Conservation (phyloP, 176 grass and related monocot species). For the Zea luxurians region DNA sequence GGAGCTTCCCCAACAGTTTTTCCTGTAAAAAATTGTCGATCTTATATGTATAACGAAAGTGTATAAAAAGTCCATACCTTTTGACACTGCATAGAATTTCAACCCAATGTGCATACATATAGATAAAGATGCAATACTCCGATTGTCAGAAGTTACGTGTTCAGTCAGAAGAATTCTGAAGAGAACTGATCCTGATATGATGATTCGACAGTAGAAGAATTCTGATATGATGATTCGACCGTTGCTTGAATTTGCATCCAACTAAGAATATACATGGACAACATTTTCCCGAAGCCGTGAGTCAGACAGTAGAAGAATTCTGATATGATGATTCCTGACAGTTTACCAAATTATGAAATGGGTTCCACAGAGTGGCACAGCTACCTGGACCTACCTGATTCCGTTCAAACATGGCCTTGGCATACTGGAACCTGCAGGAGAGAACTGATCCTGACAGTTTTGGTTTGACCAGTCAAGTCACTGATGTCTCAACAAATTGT, state of each 20-base stretch:
- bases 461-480: conserved; percentile 20
- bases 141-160: no score
- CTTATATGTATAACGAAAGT: no score
- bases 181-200: no score
- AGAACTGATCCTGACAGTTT: conserved; percentile 32
- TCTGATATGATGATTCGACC: background rate
- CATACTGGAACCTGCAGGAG: conserved; percentile 20
- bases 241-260: conserved; percentile 28
- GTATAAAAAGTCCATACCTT: no score
- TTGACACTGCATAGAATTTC: no score
- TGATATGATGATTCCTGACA: background rate
- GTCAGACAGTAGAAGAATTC: background rate
- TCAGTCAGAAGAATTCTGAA: no score
- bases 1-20: no score
- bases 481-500: background rate
- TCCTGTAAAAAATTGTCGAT: no score
- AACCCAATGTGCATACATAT: no score
- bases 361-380: conserved; percentile 3
- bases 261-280: conserved; percentile 4
- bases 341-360: conserved; percentile 22
- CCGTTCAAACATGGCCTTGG: conserved; percentile 32
- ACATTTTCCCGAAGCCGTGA: background rate
- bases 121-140: no score
- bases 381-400: conserved; percentile 30
- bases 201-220: no score